Percentiles rank a stretch among this genome's conserved stretches.
Evolutionary conservation across 176 grass and related monocot species (phyloP).

Genomic region (Bromus sterilis): DNA sequence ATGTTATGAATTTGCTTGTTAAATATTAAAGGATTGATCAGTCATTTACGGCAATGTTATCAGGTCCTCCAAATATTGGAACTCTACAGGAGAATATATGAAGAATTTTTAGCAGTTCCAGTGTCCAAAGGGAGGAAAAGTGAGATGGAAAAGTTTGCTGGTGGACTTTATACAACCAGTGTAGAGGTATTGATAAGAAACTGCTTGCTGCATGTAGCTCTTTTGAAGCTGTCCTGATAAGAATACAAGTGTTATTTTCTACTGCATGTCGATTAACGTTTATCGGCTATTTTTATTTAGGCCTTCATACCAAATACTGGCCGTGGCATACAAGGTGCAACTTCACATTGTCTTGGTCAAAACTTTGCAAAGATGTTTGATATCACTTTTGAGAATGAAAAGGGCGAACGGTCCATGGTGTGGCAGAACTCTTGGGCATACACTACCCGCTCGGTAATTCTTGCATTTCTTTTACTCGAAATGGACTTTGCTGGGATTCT

Average conservation of each 20-base stretch:
- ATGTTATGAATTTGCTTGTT: background rate
- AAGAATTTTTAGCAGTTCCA: conserved; percentile 92
- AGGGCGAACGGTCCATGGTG: conserved; percentile 75
- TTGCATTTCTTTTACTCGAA: background rate
- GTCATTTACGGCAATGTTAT: conserved; percentile 4
- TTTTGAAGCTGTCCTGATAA: background rate
- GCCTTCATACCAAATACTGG: conserved; percentile 78
- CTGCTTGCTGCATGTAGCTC: background rate
- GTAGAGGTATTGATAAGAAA: conserved; percentile 63
- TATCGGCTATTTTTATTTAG: conserved; percentile 23
- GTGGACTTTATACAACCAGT: conserved; percentile 85
- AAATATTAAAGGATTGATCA: background rate
- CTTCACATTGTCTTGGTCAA: conserved; percentile 91
- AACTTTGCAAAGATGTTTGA: conserved; percentile 98
- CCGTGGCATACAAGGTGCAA: conserved; percentile 92
- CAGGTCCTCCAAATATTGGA: conserved; percentile 96
- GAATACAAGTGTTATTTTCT: conserved; percentile 2
- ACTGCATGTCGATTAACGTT: background rate
- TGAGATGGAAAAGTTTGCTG: conserved; percentile 94
- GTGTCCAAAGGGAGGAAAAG: conserved; percentile 87
- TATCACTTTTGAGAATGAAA: conserved; percentile 94
- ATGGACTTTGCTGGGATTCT: background rate
- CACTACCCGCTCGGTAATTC: conserved; percentile 87
- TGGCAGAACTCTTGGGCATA: conserved; percentile 99
- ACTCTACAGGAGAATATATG: conserved; percentile 82